Percentiles rank a stretch among this genome's conserved stretches.
These are phyloP conservation scores for Hordeum vulgare DNA, from an alignment of 176 grass and related monocot genomes.

Conservation along the genomic window MorexV3_pseudomolecules_assembly NC_058521.1:31984504-31985003, in stretches of 20 bases:
- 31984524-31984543: neutral
- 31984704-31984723: neutral
- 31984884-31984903: neutral
- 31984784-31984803: neutral
- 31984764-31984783: neutral
- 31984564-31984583: neutral
- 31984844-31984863: neutral
- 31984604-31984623: neutral
- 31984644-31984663: neutral
- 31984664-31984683: neutral
- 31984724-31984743: neutral
- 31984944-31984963: neutral
- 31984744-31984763: neutral
- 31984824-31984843: neutral
- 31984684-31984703: neutral
- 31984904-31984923: neutral
- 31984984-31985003: neutral
- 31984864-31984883: neutral
- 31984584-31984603: neutral
- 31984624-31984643: neutral
- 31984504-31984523: neutral
- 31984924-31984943: neutral
- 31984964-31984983: neutral
- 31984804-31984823: neutral
- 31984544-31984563: neutral